These are phyloP conservation scores for Blastobotrys malaysiensis DNA, from an alignment of 1,139 yeast species.

Conservation along the genomic window DNA sequence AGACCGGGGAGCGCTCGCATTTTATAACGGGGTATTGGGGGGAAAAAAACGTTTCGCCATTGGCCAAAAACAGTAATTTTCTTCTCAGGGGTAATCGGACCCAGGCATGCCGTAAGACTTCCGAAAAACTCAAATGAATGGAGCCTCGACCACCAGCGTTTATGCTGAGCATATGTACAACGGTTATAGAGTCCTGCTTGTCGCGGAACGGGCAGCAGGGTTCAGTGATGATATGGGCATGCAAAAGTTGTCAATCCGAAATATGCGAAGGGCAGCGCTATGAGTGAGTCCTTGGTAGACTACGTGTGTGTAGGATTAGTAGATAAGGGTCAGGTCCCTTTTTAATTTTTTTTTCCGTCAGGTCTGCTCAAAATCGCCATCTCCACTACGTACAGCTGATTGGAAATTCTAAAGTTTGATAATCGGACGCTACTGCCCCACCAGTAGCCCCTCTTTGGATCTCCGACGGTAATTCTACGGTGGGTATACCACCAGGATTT, in stretches of 20 bases:
- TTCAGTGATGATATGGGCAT: background rate
- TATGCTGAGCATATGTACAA: background rate
- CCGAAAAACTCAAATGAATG: background rate
- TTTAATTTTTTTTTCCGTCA: background rate
- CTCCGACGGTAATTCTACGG: background rate
- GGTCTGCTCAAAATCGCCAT: background rate
- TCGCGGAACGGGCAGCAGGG: background rate
- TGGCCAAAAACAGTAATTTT: background rate
- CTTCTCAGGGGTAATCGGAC: background rate
- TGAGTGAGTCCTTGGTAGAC: background rate
- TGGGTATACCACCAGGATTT: background rate
- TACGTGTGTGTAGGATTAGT: background rate
- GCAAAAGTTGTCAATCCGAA: background rate
- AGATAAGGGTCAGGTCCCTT: background rate
- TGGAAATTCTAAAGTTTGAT: background rate
- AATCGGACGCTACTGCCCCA: background rate
- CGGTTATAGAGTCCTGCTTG: background rate
- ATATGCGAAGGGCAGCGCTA: background rate
- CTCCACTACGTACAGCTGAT: background rate
- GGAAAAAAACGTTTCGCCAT: background rate
- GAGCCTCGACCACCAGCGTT: background rate
- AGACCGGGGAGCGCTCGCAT: background rate
- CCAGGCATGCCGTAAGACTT: background rate
- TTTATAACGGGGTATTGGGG: background rate
- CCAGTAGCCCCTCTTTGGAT: background rate